Conservation (phyloP, 768 basidiomycete genomes). For the Collybiopsis confluens region DNA sequence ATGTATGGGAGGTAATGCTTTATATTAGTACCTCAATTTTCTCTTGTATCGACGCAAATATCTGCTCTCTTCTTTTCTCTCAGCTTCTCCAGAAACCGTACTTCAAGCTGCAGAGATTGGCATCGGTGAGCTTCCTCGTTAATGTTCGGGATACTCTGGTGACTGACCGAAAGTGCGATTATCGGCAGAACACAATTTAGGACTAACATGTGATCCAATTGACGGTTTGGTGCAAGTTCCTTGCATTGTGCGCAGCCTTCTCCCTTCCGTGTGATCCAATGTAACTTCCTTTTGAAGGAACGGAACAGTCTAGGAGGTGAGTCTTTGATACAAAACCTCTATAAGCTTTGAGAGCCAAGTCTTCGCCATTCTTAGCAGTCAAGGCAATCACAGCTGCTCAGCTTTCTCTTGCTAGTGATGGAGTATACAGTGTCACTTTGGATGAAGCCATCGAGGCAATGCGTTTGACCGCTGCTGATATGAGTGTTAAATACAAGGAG, state of each 20-base stretch:
- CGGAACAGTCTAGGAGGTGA: conserved; percentile 82
- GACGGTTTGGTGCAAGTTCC: conserved; percentile 93
- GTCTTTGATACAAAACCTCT: no score
- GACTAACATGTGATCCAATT: conserved; percentile 91
- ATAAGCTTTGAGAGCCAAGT: background rate
- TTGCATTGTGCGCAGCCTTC: conserved; percentile 68
- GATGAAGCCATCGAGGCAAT: conserved; percentile 97
- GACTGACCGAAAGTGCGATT: background rate
- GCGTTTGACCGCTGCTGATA: conserved; percentile 88
- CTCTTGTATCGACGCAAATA: background rate
- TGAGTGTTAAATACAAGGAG: conserved; percentile 95
- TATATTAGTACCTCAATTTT: no score
- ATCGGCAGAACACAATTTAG: conserved; percentile 84
- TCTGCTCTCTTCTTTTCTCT: background rate
- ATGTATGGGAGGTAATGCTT: conserved; percentile 87
- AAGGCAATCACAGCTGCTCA: conserved; percentile 94
- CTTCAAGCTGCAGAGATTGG: conserved; percentile 89
- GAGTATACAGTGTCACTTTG: conserved; percentile 79
- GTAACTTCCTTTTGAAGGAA: conserved; percentile 39
- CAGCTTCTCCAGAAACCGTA: conserved; percentile 78
- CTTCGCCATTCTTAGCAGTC: conserved; percentile 77
- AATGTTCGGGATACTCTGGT: background rate
- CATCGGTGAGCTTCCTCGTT: conserved; percentile 49
- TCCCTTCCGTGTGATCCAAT: background rate
- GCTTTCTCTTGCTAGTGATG: conserved; percentile 88